These are phyloP conservation scores for Penicillium sp. DNA, from an alignment of 2,329 filamentous ascomycete species.

Conservation along the genomic window DNA sequence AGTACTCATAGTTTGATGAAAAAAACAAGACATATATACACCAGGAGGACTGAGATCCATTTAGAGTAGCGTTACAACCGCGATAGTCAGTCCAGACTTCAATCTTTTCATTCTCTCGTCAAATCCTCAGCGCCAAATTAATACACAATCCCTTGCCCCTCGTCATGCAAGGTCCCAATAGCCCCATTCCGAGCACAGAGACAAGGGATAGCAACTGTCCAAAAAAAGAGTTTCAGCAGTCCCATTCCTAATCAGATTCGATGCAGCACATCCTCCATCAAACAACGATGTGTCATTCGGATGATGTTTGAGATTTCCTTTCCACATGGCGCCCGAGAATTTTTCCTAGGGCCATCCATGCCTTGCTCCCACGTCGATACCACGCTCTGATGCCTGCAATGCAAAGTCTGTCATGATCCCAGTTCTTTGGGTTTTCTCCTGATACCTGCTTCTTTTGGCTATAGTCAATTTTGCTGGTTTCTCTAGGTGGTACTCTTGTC, in stretches of 20 bases:
- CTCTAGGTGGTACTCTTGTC: background rate
- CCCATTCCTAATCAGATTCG: conserved; percentile 3
- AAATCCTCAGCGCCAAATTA: background rate
- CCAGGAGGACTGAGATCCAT: background rate
- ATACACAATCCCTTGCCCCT: conserved; percentile 6
- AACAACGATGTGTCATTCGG: conserved; percentile 22
- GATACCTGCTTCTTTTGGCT: conserved; percentile 19
- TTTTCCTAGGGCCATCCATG: conserved; percentile 21
- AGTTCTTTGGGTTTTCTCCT: conserved; percentile 9
- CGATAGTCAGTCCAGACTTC: background rate
- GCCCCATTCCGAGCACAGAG: conserved; percentile 14
- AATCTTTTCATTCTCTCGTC: background rate
- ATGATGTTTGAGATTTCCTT: conserved; percentile 1
- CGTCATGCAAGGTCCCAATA: conserved; percentile 25
- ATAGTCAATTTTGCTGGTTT: background rate
- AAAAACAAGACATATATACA: no score
- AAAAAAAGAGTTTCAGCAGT: conserved; percentile 3
- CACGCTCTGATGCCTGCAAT: conserved; percentile 15
- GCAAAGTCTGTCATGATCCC: conserved; percentile 1
- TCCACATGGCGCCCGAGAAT: conserved; percentile 24
- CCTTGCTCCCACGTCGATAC: conserved; percentile 24
- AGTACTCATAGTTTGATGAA: background rate
- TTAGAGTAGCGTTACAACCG: background rate
- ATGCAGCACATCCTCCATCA: background rate
- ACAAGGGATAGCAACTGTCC: conserved; percentile 18